These are phyloP conservation scores for Penicillium roqueforti DNA, from an alignment of 495 filamentous ascomycete genomes.

Conservation along the genomic window DNA sequence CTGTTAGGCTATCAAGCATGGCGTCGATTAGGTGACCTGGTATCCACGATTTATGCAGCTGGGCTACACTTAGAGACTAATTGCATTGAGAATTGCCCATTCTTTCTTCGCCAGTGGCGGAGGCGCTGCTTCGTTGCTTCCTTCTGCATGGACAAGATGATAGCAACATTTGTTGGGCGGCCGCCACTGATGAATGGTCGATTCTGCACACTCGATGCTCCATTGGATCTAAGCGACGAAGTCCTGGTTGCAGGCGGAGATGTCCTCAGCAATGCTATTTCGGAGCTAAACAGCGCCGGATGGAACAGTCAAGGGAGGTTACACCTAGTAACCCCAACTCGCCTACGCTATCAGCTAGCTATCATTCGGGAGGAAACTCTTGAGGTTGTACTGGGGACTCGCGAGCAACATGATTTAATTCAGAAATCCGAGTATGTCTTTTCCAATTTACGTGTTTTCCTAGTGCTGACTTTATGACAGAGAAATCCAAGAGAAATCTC, in stretches of 20 bases:
- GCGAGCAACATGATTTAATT: conserved; percentile 36
- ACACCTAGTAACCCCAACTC: conserved; percentile 38
- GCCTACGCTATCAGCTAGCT: conserved; percentile 48
- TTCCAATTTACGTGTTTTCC: neutral
- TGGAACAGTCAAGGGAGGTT: conserved; percentile 48
- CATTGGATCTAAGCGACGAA: conserved; percentile 54
- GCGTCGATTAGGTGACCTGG: conserved; percentile 49
- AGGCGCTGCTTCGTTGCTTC: conserved; percentile 51
- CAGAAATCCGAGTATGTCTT: conserved; percentile 42
- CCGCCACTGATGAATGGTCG: conserved; percentile 53
- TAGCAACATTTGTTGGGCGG: conserved; percentile 53
- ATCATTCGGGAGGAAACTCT: conserved; percentile 55
- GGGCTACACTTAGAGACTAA: conserved; percentile 54
- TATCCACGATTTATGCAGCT: conserved; percentile 51
- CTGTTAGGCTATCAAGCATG: conserved; percentile 46
- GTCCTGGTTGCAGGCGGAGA: conserved; percentile 46
- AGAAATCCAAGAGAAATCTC: conserved; percentile 32
- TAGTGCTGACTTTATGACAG: conserved; percentile 10
- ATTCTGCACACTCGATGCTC: conserved; percentile 52
- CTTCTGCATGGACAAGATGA: conserved; percentile 49
- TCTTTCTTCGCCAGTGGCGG: conserved; percentile 49
- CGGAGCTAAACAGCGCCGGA: conserved; percentile 46
- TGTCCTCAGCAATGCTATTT: conserved; percentile 37
- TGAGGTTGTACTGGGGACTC: conserved; percentile 52
- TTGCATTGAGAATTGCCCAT: conserved; percentile 41